Percentiles rank a stretch among this genome's conserved stretches.
phyloP scores from a whole-genome alignment of 179 eudicot species.

The Spergularia azorica region DNA sequence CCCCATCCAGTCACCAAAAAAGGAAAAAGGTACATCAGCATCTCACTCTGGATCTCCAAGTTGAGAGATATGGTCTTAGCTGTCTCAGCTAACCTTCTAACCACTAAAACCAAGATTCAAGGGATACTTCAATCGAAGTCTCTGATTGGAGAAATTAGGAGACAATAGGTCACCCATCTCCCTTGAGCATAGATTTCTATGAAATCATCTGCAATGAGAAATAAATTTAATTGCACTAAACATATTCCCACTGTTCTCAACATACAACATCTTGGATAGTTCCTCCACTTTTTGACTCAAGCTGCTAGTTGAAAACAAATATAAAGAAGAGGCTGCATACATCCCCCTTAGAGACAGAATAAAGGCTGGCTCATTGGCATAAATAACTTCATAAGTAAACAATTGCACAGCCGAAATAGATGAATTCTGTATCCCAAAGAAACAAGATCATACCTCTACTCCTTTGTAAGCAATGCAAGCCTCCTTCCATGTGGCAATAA shows the following conservation, averaged over 20 bases:
- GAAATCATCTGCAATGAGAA: background rate
- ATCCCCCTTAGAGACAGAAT: background rate
- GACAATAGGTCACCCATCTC: background rate
- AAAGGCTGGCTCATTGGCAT: background rate
- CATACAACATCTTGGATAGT: background rate
- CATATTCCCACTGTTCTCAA: background rate
- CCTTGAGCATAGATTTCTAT: background rate
- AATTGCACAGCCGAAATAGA: background rate
- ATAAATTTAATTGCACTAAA: background rate
- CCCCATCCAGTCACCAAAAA: background rate
- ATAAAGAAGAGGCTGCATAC: background rate
- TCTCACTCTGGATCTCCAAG: background rate
- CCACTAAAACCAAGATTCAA: background rate
- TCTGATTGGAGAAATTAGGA: background rate
- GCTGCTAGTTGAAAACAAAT: background rate
- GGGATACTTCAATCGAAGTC: background rate
- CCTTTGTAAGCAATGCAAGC: constrained; percentile 50
- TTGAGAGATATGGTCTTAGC: background rate
- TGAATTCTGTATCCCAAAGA: background rate
- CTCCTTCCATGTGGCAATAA: constrained; percentile 70
- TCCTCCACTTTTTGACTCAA: constrained; percentile 1
- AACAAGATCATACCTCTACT: constrained; percentile 43
- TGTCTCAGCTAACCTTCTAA: background rate
- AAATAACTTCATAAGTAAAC: background rate
- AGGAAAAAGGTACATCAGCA: background rate